These are phyloP conservation scores for Globisporangium alternatum DNA, from an alignment of 352 stramenopile genomes.

Conservation along the genomic window DNA sequence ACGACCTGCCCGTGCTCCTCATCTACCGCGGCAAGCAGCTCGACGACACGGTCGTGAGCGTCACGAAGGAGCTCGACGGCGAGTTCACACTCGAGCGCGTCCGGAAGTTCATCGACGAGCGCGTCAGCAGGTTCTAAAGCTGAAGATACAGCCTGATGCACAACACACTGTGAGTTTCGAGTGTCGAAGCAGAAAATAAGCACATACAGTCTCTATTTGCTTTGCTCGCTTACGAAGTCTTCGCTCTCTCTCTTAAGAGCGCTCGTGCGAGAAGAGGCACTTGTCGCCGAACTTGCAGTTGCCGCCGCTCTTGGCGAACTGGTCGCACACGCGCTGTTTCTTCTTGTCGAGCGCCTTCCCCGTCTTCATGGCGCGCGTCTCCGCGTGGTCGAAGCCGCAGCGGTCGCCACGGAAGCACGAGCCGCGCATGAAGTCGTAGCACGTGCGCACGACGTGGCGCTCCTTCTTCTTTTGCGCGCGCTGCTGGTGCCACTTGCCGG, in stretches of 20 bases:
- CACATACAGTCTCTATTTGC: conserved; percentile 14
- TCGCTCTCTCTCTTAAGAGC: conserved; percentile 10
- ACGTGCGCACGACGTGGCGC: conserved; percentile 66
- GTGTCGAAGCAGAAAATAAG: background rate
- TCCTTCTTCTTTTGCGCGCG: conserved; percentile 63
- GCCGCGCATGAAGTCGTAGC: conserved; percentile 84
- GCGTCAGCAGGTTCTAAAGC: conserved; percentile 24
- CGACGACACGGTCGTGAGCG: conserved; percentile 58
- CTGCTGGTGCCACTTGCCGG: conserved; percentile 83
- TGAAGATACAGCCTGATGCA: background rate
- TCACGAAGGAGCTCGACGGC: conserved; percentile 50
- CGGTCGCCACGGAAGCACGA: conserved; percentile 59
- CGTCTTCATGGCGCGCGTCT: conserved; percentile 64
- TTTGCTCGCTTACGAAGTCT: conserved; percentile 1
- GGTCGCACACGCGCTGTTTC: conserved; percentile 50
- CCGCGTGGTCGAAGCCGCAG: conserved; percentile 69
- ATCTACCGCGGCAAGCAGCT: conserved; percentile 52
- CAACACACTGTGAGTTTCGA: background rate
- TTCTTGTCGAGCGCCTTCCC: conserved; percentile 51
- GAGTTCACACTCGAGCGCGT: conserved; percentile 64
- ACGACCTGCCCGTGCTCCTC: conserved; percentile 67
- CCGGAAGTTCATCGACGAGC: conserved; percentile 33
- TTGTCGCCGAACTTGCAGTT: conserved; percentile 71
- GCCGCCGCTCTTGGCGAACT: conserved; percentile 33
- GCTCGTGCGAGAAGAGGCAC: conserved; percentile 68